phyloP scores from a whole-genome alignment of 768 basidiomycete genomes.

The Lactarius sp. region DNA sequence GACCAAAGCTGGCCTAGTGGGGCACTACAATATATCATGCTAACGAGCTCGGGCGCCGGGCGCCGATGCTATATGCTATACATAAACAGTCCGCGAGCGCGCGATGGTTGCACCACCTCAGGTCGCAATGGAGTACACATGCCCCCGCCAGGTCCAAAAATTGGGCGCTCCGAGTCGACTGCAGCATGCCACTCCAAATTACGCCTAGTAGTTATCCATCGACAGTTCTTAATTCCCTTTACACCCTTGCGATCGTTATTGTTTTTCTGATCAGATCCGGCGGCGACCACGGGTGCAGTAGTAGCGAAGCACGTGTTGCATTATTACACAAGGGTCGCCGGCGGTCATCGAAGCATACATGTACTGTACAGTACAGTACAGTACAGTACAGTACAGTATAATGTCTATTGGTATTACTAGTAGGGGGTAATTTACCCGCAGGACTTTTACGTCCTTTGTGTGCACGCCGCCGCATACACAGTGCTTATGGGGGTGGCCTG shows the following conservation, averaged over 20 bases:
- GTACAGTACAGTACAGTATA: no score
- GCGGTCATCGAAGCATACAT: not conserved
- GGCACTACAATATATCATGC: not conserved
- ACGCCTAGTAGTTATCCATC: not conserved
- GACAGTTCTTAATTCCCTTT: not conserved
- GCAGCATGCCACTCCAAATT: not conserved
- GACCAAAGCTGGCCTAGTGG: not conserved
- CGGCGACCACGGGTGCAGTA: not conserved
- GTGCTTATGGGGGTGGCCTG: not conserved
- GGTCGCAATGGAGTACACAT: not conserved
- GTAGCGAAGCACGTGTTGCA: not conserved
- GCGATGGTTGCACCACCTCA: not conserved
- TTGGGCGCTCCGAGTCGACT: not conserved
- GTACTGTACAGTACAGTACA: not conserved
- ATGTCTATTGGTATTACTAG: no score
- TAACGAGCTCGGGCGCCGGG: not conserved
- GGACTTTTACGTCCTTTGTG: slow-evolving; percentile 6
- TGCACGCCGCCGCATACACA: not conserved
- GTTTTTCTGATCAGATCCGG: not conserved
- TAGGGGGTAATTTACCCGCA: not conserved
- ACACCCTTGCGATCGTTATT: not conserved
- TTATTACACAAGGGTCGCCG: not conserved
- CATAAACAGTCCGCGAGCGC: not conserved
- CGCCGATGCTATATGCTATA: not conserved
- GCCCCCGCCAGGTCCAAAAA: not conserved